Percentiles rank a stretch among this genome's conserved stretches.
phyloP scores from a whole-genome alignment of 2,329 filamentous ascomycete species.

The Cercospora nicotianae region DNA sequence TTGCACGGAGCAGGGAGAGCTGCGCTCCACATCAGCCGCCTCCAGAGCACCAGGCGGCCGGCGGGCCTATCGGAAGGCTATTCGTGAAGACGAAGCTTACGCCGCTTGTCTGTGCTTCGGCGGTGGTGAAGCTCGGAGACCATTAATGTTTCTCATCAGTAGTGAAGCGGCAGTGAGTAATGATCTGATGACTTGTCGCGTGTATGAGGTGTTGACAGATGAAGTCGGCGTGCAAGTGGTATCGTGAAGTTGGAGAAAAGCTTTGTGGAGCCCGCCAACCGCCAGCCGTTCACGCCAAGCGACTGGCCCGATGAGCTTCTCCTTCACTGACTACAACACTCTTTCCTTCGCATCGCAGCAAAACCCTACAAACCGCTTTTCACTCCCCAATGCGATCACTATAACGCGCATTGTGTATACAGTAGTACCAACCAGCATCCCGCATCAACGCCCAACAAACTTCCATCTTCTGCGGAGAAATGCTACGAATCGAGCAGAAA shows the following conservation, averaged over 20 bases:
- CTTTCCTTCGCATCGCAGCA: background rate
- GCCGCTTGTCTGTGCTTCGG: background rate
- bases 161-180: background rate
- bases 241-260: background rate
- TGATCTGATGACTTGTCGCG: background rate
- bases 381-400: background rate
- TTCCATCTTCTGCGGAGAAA: background rate
- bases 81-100: background rate
- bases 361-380: background rate
- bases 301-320: background rate
- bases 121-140: background rate
- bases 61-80: background rate
- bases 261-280: background rate
- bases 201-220: background rate
- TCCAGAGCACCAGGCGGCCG: no score
- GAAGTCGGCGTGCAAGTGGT: background rate
- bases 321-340: background rate
- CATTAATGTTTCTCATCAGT: background rate
- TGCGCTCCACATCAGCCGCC: background rate
- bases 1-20: slow-evolving; percentile 1
- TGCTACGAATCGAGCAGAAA: background rate
- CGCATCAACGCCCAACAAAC: background rate
- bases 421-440: background rate
- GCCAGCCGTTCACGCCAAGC: background rate
- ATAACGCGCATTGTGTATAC: background rate